Percentiles rank a stretch among this genome's conserved stretches.
These are phyloP conservation scores for Cyathus striatus DNA, from an alignment of 768 basidiomycete genomes.

Conservation along the genomic window DNA sequence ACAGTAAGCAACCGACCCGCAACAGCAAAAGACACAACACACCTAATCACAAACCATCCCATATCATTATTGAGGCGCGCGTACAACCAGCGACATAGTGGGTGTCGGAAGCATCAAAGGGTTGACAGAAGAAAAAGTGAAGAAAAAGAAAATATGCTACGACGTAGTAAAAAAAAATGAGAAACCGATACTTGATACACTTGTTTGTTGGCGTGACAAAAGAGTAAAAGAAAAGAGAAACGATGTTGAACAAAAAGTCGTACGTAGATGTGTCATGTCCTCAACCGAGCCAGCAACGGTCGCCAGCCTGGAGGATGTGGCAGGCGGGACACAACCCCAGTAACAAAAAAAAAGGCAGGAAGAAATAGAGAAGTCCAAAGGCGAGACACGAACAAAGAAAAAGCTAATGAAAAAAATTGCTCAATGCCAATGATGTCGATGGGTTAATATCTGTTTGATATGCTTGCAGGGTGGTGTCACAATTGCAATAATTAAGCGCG, in stretches of 20 bases:
- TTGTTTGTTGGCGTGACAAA: neutral
- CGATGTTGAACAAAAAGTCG: neutral
- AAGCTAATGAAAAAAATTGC: neutral
- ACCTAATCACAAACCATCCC: too few species aligned
- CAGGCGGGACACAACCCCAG: neutral
- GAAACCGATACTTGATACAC: neutral
- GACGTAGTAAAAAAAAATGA: neutral
- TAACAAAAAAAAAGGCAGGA: neutral
- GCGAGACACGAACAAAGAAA: neutral
- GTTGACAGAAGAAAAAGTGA: neutral
- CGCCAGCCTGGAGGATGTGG: neutral
- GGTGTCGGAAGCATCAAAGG: neutral
- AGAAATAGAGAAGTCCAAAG: neutral
- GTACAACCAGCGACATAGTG: too few species aligned
- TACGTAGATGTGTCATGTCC: neutral
- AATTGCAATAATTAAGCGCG: slow-evolving; percentile 6
- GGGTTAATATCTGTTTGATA: neutral
- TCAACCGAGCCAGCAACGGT: neutral
- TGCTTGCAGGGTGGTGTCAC: slow-evolving; percentile 4
- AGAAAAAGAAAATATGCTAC: neutral
- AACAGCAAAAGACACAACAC: too few species aligned
- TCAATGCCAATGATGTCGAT: neutral
- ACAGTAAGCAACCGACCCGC: too few species aligned
- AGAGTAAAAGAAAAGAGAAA: neutral
- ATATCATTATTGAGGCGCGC: too few species aligned